Conservation (phyloP, 768 basidiomycete species). For the Leccinum variicolor region DNA sequence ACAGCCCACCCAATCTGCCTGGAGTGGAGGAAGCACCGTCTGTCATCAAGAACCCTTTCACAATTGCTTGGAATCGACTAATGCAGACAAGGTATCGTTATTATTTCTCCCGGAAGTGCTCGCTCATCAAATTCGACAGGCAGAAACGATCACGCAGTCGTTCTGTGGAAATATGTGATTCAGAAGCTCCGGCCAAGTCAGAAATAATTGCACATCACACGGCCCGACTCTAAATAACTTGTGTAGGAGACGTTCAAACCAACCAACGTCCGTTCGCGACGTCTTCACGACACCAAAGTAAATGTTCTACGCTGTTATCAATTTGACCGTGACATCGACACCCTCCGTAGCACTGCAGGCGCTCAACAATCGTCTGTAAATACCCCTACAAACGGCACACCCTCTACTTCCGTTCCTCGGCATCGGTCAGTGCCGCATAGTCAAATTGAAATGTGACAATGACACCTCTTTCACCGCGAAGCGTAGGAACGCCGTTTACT, state of each 20-base stretch:
- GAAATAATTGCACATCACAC: background rate
- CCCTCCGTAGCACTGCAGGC: background rate
- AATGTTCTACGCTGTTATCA: background rate
- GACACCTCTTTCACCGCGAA: background rate
- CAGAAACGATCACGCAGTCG: conserved; percentile 24
- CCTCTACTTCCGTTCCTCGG: conserved; percentile 1
- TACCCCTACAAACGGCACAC: background rate
- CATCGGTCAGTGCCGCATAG: conserved; percentile 7
- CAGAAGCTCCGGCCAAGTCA: conserved; percentile 24
- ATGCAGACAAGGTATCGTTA: conserved; percentile 12
- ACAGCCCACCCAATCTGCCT: background rate
- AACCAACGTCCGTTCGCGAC: conserved; percentile 3
- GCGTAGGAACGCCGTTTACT: background rate
- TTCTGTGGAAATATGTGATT: conserved; percentile 11
- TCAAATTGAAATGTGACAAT: background rate
- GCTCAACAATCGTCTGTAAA: background rate
- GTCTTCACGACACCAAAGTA: conserved; percentile 10
- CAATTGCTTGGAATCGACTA: conserved; percentile 20
- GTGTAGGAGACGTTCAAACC: conserved; percentile 6
- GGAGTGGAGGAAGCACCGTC: background rate
- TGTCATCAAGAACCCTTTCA: conserved; percentile 15
- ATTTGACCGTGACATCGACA: background rate
- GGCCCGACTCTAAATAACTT: background rate
- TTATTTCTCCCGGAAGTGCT: background rate
- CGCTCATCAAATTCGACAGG: conserved; percentile 9